phyloP scores from a whole-genome alignment of 192 early-diverging fungal genomes.

The Coemansia sp. region DNA sequence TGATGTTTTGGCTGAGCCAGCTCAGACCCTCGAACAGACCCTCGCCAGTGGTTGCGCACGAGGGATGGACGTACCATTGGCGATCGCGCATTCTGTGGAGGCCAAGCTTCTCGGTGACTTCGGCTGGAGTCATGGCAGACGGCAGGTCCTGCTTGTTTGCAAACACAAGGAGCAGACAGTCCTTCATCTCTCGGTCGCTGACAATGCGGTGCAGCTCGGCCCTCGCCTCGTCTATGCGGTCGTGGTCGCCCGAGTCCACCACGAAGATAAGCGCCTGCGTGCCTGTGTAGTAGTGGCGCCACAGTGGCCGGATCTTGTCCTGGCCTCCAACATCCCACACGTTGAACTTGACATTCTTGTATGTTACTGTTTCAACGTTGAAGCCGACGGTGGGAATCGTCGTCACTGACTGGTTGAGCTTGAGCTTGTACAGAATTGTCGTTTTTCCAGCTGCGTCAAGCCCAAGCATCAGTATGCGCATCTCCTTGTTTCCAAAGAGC shows the following conservation, averaged over 20 bases:
- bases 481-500: slow-evolving; percentile 60
- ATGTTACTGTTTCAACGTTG: slow-evolving; percentile 84
- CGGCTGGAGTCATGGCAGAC: slow-evolving; percentile 89
- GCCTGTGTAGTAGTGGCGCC: slow-evolving; percentile 85
- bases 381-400: slow-evolving; percentile 69
- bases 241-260: slow-evolving; percentile 83
- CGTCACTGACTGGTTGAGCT: slow-evolving; percentile 59
- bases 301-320: slow-evolving; percentile 86
- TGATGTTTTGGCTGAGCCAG: slow-evolving; percentile 84
- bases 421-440: slow-evolving; percentile 61
- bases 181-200: slow-evolving; percentile 82
- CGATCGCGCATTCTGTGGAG: slow-evolving; percentile 83
- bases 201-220: slow-evolving; percentile 83
- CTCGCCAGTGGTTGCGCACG: slow-evolving; percentile 80
- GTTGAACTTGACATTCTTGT: slow-evolving; percentile 83
- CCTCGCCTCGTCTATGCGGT: slow-evolving; percentile 83
- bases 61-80: slow-evolving; percentile 91
- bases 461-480: slow-evolving; percentile 63
- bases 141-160: slow-evolving; percentile 81
- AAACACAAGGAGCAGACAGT: slow-evolving; percentile 79
- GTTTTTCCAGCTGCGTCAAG: slow-evolving; percentile 60
- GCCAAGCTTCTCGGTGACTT: slow-evolving; percentile 90
- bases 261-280: slow-evolving; percentile 87
- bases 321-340: slow-evolving; percentile 90
- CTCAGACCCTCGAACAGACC: slow-evolving; percentile 83